These are phyloP conservation scores for Acer saccharum DNA, from an alignment of 345 rosid species.

Conservation along the genomic window DNA sequence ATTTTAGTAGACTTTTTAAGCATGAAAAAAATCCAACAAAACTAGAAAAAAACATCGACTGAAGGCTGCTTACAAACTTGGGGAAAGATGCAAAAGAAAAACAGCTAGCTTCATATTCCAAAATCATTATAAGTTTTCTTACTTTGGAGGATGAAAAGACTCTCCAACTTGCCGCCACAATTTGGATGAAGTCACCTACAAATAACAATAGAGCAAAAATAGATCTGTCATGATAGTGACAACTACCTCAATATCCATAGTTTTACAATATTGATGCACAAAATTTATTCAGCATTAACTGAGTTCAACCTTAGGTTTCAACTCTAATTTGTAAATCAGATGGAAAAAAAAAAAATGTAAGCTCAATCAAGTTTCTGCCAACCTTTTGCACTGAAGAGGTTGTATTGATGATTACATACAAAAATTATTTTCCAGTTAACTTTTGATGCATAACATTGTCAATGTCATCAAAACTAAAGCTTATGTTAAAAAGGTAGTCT, in stretches of 20 bases:
- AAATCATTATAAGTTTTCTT: slow-evolving; percentile 26
- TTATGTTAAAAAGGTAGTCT: neutral
- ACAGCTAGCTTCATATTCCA: slow-evolving; percentile 2
- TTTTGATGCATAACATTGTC: neutral
- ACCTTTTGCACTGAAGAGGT: neutral
- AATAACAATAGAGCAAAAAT: slow-evolving; percentile 24
- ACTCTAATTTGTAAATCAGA: neutral
- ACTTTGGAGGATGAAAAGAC: slow-evolving; percentile 93
- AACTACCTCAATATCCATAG: neutral
- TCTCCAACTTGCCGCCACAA: slow-evolving; percentile 94
- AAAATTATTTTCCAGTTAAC: neutral
- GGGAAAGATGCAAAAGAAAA: neutral
- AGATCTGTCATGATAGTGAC: slow-evolving; percentile 16
- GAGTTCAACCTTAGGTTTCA: slow-evolving; percentile 1
- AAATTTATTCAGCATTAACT: neutral
- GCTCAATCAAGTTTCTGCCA: neutral
- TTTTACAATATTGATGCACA: neutral
- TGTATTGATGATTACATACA: neutral
- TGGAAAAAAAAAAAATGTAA: neutral
- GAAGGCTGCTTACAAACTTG: neutral
- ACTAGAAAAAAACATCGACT: neutral
- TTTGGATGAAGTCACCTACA: slow-evolving; percentile 78
- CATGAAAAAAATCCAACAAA: neutral
- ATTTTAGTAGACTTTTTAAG: neutral
- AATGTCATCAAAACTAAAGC: neutral